Conservation (phyloP, 148 eudicot species). For the Chenopodium quinoa region DNA sequence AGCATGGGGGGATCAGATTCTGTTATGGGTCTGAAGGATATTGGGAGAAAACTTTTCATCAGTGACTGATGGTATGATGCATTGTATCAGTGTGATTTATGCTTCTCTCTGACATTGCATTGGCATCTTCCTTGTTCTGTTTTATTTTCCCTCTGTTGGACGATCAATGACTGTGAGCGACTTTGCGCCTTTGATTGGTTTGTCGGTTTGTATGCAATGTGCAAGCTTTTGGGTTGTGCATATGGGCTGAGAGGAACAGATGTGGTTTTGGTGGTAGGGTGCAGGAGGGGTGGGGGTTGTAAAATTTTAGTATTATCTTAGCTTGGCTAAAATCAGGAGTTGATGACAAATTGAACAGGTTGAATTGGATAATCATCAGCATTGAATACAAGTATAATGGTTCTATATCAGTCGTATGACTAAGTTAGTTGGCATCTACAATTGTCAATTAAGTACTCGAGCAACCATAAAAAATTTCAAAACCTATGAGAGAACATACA, state of each 20-base stretch:
- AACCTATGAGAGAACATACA: too few species aligned
- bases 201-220: background rate
- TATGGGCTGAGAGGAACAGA: background rate
- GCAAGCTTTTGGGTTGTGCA: background rate
- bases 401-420: too few species aligned
- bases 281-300: too few species aligned
- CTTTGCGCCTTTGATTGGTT: background rate
- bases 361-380: too few species aligned
- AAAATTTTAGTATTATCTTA: too few species aligned
- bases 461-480: too few species aligned
- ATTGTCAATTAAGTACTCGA: too few species aligned
- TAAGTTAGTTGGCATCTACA: too few species aligned
- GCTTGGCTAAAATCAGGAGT: too few species aligned
- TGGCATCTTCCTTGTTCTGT: background rate
- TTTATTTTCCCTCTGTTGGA: background rate
- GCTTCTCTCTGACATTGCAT: background rate
- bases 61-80: background rate
- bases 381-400: too few species aligned
- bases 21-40: background rate
- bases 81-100: background rate
- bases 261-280: too few species aligned
- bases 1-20: slow-evolving; percentile 17
- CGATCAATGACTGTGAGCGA: background rate
- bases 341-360: too few species aligned
- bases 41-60: background rate